Conservation (phyloP, 176 grass and related monocot species). For the Metroxylon sagu region DNA sequence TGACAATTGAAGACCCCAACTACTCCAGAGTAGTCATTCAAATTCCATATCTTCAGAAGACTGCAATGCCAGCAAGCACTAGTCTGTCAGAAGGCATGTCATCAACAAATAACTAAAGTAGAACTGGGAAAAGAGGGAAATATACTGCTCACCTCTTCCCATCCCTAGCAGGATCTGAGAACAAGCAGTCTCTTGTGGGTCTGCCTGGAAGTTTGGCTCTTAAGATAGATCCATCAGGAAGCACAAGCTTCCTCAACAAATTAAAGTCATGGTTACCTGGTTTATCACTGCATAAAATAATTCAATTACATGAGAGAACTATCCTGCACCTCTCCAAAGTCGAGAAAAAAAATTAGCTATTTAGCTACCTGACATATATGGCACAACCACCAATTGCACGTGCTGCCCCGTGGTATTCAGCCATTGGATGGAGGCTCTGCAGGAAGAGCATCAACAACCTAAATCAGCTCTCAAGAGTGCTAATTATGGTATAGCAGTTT, state of each 20-base stretch:
- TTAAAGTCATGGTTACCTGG: conserved; percentile 38
- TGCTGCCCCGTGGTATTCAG: conserved; percentile 40
- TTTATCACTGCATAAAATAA: conserved; percentile 33
- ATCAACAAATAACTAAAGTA: neutral
- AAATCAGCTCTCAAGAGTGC: no score
- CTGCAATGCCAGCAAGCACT: conserved; percentile 20
- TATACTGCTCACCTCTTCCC: conserved; percentile 24
- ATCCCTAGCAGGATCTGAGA: conserved; percentile 40
- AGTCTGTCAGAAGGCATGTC: neutral
- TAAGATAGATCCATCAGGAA: conserved; percentile 40
- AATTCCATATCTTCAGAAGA: conserved; percentile 73
- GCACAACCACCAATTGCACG: conserved; percentile 44
- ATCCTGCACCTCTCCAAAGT: neutral
- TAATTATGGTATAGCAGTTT: no score
- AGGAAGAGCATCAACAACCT: neutral
- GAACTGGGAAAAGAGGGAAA: neutral
- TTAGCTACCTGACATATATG: conserved; percentile 42
- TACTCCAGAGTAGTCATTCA: conserved; percentile 69
- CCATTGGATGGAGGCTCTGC: conserved; percentile 40
- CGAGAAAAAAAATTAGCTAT: neutral
- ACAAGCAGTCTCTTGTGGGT: conserved; percentile 38
- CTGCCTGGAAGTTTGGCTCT: conserved; percentile 33
- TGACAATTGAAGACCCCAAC: conserved; percentile 84
- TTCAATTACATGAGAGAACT: no score
- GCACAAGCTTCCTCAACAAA: conserved; percentile 44